phyloP scores from a whole-genome alignment of 805 yeast genomes.

The Candida ovalis region DNA sequence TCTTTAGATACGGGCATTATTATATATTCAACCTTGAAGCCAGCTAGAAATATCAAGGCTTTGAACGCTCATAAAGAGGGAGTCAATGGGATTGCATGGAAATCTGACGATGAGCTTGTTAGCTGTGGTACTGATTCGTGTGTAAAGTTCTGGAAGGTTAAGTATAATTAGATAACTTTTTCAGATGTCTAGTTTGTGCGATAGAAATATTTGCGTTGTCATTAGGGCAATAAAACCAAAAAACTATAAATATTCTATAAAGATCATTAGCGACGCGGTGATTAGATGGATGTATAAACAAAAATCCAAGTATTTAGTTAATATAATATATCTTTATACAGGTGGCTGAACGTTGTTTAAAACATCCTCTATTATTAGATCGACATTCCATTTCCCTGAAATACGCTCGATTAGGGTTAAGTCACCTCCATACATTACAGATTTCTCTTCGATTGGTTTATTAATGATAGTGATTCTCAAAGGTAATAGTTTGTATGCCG shows the following conservation, averaged over 20 bases:
- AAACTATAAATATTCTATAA: no score
- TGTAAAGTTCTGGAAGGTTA: slow-evolving; percentile 67
- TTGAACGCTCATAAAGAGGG: slow-evolving; percentile 89
- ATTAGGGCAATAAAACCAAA: no score
- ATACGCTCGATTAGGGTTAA: slow-evolving; percentile 36
- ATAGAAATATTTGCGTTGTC: no score
- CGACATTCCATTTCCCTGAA: slow-evolving; percentile 42
- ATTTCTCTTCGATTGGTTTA: slow-evolving; percentile 44
- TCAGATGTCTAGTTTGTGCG: no score
- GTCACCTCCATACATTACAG: slow-evolving; percentile 56
- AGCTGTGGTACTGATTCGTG: slow-evolving; percentile 81
- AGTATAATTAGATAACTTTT: slow-evolving; percentile 5
- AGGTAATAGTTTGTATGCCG: slow-evolving; percentile 48
- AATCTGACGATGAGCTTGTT: slow-evolving; percentile 43
- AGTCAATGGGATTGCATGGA: slow-evolving; percentile 72
- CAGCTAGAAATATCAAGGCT: slow-evolving; percentile 69
- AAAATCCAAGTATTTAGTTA: no score
- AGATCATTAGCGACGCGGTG: no score
- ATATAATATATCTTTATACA: slow-evolving; percentile 22
- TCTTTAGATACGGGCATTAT: slow-evolving; percentile 81
- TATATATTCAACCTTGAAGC: slow-evolving; percentile 74
- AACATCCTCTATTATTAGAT: slow-evolving; percentile 49
- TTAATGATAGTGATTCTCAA: slow-evolving; percentile 34
- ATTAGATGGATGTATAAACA: no score
- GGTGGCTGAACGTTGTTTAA: slow-evolving; percentile 51